Base-by-base conservation (phyloP, 169 alveolate species). In the Cryptosporidium viatorum region DNA sequence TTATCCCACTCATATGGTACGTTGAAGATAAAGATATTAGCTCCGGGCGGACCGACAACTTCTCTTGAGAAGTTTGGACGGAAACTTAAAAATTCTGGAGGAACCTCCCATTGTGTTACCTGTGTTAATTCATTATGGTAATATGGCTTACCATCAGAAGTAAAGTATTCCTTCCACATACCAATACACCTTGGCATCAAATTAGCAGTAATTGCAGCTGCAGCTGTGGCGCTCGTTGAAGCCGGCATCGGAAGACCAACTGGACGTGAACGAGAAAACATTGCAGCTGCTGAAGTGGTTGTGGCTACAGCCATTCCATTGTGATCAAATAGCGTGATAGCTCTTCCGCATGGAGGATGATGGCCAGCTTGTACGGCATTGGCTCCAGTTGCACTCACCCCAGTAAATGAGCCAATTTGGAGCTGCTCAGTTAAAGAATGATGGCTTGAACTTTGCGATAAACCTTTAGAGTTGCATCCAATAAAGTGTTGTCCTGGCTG, bases 1-100 rank as follows among this genome's bases (percentile, higher is more conserved):
- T 96, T 94, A n/a, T 92, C 95, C 99, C 99, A 97, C 55, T 96
- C 97, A 69, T 93, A 93, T 23, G 99, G 99, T 29, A 97, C 93
- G 93, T 96, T 98, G 93, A 97, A 97, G 59, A 97, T 94, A 91
- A 96, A 97, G n/a, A 97, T 91, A 68, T 96, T 96, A 35, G 98
- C 96, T n/a, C 98, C 98, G 1, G 96, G 96, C 16, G 98, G 98
- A 8, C 98, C 98, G 39, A 91, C 93, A 21, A 85, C 85, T 23
- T 95, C 92, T 21, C 92, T 73, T 7, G 91, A 86, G 73, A 74
- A 80, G 50, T 91, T 43, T 85, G 94, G 91, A 70, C 86, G 86
- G 39, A 86, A 71, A 29, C 70, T 89, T 43, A 93, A 95, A 55
- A 96, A 93, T 52, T 96, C 98, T 51, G 94, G 93, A 26, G 98